These are phyloP conservation scores for Populus simonii DNA, from an alignment of 345 rosid genomes.

Conservation along the genomic window DNA sequence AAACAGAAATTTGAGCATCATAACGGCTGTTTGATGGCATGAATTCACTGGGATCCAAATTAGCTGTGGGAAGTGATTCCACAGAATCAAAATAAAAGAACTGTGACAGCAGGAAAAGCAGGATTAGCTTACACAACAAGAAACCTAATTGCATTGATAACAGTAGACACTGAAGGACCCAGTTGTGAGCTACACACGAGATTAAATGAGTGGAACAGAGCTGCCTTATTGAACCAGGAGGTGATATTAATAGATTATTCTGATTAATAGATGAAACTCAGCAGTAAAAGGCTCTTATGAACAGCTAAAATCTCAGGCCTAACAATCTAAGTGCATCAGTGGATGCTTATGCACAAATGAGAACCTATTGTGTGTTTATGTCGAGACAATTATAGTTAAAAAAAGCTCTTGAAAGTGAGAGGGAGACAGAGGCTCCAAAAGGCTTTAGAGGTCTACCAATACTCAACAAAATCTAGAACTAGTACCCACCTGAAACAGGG, in stretches of 20 bases:
- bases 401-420: too few relatives aligned
- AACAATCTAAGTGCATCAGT: background rate
- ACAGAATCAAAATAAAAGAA: constrained; percentile 93
- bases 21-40: constrained; percentile 74
- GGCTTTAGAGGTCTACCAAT: background rate
- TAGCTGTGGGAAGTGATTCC: constrained; percentile 83
- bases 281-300: background rate
- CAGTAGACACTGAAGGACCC: background rate
- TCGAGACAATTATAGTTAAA: background rate
- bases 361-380: background rate
- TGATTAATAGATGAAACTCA: background rate
- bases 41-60: constrained; percentile 63
- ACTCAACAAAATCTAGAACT: background rate
- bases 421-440: background rate
- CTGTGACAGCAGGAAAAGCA: constrained; percentile 30
- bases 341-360: background rate
- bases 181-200: background rate
- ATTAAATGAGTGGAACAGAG: background rate
- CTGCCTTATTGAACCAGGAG: background rate
- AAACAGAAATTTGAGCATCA: constrained; percentile 97
- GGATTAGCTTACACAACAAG: background rate
- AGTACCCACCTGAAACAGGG: constrained; percentile 71
- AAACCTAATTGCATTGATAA: background rate
- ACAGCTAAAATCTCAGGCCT: background rate
- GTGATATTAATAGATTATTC: background rate